phyloP scores from a whole-genome alignment of 2,329 filamentous ascomycete species.

The Epichloe hybrida region DNA sequence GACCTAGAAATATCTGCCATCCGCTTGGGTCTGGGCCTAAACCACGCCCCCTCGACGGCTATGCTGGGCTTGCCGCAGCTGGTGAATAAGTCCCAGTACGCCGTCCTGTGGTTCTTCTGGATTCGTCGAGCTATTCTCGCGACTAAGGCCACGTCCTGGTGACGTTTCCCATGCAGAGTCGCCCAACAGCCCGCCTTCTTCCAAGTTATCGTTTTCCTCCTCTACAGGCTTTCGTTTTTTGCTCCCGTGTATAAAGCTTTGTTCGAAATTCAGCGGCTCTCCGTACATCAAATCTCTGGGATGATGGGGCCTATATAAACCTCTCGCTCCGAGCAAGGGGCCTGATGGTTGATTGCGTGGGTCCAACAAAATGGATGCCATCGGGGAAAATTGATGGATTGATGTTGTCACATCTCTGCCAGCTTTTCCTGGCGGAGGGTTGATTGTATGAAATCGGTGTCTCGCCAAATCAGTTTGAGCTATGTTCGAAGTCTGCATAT shows the following conservation, averaged over 20 bases:
- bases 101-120: constrained; percentile 36
- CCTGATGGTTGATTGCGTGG: constrained; percentile 58
- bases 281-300: constrained; percentile 31
- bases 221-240: constrained; percentile 26
- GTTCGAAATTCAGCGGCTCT: constrained; percentile 41
- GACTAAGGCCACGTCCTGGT: constrained; percentile 34
- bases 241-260: constrained; percentile 35
- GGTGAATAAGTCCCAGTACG: constrained; percentile 44
- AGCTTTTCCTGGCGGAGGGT: background rate
- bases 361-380: constrained; percentile 62
- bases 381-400: constrained; percentile 45
- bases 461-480: constrained; percentile 30
- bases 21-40: background rate
- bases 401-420: constrained; percentile 19
- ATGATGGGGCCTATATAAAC: constrained; percentile 32
- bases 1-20: background rate
- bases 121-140: constrained; percentile 36
- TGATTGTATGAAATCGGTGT: constrained; percentile 18
- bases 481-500: constrained; percentile 37
- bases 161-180: constrained; percentile 49
- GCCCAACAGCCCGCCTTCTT: constrained; percentile 35
- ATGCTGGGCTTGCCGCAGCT: constrained; percentile 44
- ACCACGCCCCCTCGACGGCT: constrained; percentile 31
- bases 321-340: constrained; percentile 30
- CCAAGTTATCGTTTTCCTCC: constrained; percentile 39